phyloP scores from a whole-genome alignment of 495 filamentous ascomycete genomes.

The Podospora conica region DNA sequence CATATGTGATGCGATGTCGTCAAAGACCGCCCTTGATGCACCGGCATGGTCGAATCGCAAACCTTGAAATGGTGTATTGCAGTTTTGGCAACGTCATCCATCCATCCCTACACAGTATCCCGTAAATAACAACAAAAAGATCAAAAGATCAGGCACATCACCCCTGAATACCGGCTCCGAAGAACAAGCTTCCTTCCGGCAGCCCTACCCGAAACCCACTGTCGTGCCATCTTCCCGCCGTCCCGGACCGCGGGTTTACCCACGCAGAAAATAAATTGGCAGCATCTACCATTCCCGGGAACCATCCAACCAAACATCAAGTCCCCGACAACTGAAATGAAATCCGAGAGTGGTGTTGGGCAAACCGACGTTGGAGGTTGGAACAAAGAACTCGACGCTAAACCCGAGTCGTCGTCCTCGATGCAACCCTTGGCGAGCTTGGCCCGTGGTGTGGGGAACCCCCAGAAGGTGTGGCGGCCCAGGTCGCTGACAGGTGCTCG shows the following conservation, averaged over 20 bases:
- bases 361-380: neutral
- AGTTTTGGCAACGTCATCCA: neutral
- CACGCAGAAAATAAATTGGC: neutral
- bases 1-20: neutral
- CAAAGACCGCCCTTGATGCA: neutral
- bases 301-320: neutral
- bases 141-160: neutral
- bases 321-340: neutral
- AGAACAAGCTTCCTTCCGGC: neutral
- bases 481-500: constrained; percentile 1
- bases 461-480: neutral
- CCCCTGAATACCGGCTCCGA: neutral
- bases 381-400: neutral
- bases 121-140: neutral
- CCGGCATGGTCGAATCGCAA: neutral
- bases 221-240: neutral
- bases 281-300: neutral
- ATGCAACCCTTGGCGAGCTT: neutral
- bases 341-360: neutral
- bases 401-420: neutral
- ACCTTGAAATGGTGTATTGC: neutral
- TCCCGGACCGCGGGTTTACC: neutral
- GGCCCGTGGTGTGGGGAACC: constrained; percentile 1
- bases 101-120: too few species aligned
- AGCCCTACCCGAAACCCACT: neutral